Evolutionary conservation across 2,329 filamentous ascomycete genomes (phyloP), one percentile per base, ranked within the genome.

Genomic region (Penicillium sp.): DNA sequence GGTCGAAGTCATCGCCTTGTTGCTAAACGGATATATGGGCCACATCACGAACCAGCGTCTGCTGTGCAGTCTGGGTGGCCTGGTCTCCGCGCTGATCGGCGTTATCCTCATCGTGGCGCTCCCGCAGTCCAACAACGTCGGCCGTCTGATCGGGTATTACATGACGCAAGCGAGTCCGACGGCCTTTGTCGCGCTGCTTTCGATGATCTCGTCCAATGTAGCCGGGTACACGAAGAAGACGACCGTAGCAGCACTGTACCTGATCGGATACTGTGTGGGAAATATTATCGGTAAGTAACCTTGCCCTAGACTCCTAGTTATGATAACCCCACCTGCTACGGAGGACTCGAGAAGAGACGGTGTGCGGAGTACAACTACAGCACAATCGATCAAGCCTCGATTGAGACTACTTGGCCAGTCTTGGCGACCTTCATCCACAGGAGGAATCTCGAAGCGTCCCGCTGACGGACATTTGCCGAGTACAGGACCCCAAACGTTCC

Each of bases 41-140:
- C 84, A 88, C 65, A 78, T 76, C 22, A 81, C 80, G 48, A 78
- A 81, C 17, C 83, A 88, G 63, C 82, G 87, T 8, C 78, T 89
- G 58, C 76, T 89, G 1, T 78, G 86, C 48, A 81, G 82, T 61
- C 79, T 81, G 14, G 76, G 73, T 1, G 85, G 85, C 0, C 75
- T 88, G 5, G 63, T 83, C 10, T 62, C 82, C 4, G 74, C 83
- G 0, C 83, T 87, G n/a, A 59, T 88, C 1, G 87, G 87, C 43
- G 83, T 88, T 76, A 75, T 87, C 0, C 79, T 90, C n/a, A 86
- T 90, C 59, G 83, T 88, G 10, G 85, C 84, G 2, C 76, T 90
- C 3, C 86, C 86, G 0, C 70, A 85, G 4, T 71, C 75, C n/a
- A 85, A 85, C 65, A 84, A 83, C 60, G 79, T 76, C 1, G 88